Percentiles rank a stretch among this genome's conserved stretches.
Evolutionary conservation across 371 early-diverging fungal species (phyloP).

Genomic region (Mortierella sp.): DNA sequence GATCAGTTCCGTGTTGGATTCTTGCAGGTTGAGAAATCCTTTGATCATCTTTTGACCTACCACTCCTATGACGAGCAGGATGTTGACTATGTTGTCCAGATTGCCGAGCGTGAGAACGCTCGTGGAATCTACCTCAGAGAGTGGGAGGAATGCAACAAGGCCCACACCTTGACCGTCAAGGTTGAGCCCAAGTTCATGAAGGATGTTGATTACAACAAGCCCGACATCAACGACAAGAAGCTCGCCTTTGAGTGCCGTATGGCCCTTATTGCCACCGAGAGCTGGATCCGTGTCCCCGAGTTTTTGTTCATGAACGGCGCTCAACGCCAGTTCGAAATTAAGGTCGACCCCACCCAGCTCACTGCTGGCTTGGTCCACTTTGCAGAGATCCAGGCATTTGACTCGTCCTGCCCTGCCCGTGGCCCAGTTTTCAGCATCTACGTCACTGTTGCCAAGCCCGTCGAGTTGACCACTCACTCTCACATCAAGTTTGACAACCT

Average conservation of each 20-base stretch:
- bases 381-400: constrained; percentile 85
- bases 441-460: constrained; percentile 92
- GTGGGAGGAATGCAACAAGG: constrained; percentile 75
- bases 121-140: constrained; percentile 94
- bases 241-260: constrained; percentile 86
- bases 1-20: constrained; percentile 86
- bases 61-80: constrained; percentile 75
- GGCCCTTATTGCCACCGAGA: constrained; percentile 75
- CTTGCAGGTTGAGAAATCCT: constrained; percentile 91
- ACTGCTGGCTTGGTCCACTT: constrained; percentile 82
- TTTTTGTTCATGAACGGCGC: constrained; percentile 78
- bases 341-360: constrained; percentile 87
- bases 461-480: constrained; percentile 62
- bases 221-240: constrained; percentile 71
- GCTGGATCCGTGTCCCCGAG: constrained; percentile 89
- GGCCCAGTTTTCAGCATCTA: constrained; percentile 90
- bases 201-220: constrained; percentile 70
- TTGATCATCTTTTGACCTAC: constrained; percentile 79
- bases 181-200: constrained; percentile 86
- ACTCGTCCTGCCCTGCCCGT: constrained; percentile 77
- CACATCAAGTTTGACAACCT: constrained; percentile 66
- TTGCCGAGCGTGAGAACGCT: constrained; percentile 53
- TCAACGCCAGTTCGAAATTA: constrained; percentile 78
- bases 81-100: constrained; percentile 69
- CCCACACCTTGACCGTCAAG: constrained; percentile 68